Percentiles rank a stretch among this genome's conserved stretches.
Evolutionary conservation across 2,329 filamentous ascomycete genomes (phyloP).

Genomic region (Aureobasidium leucospermi): DNA sequence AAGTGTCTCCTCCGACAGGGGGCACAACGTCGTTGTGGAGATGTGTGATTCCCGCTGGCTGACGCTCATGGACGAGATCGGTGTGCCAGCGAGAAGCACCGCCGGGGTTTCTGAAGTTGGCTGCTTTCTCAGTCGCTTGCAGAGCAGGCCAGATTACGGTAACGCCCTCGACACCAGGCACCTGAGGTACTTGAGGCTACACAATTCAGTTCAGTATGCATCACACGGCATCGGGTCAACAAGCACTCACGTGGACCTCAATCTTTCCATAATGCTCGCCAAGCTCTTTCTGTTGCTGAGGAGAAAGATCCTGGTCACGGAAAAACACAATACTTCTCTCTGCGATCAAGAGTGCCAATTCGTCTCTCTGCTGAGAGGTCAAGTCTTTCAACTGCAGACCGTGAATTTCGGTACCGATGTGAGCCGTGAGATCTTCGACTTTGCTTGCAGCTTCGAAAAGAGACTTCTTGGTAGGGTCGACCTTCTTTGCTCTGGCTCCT

Average conservation of each 20-base stretch:
- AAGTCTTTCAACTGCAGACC: slow-evolving; percentile 57
- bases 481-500: slow-evolving; percentile 48
- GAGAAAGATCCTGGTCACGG: slow-evolving; percentile 53
- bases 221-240: neutral
- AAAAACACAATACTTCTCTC: slow-evolving; percentile 62
- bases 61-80: slow-evolving; percentile 64
- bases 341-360: slow-evolving; percentile 55
- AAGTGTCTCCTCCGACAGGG: slow-evolving; percentile 55
- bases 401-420: slow-evolving; percentile 59
- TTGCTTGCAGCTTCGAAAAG: slow-evolving; percentile 55
- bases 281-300: slow-evolving; percentile 56
- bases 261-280: slow-evolving; percentile 59
- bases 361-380: slow-evolving; percentile 52
- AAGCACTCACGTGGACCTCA: slow-evolving; percentile 47
- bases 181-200: slow-evolving; percentile 59
- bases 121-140: slow-evolving; percentile 51
- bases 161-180: slow-evolving; percentile 58
- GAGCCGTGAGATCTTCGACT: slow-evolving; percentile 53
- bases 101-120: slow-evolving; percentile 59
- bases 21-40: slow-evolving; percentile 46
- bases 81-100: slow-evolving; percentile 62
- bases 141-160: slow-evolving; percentile 62
- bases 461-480: slow-evolving; percentile 44
- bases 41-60: slow-evolving; percentile 51
- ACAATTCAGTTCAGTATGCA: neutral